phyloP scores from a whole-genome alignment of 441 rosid species.

The Erodium texanum region DNA sequence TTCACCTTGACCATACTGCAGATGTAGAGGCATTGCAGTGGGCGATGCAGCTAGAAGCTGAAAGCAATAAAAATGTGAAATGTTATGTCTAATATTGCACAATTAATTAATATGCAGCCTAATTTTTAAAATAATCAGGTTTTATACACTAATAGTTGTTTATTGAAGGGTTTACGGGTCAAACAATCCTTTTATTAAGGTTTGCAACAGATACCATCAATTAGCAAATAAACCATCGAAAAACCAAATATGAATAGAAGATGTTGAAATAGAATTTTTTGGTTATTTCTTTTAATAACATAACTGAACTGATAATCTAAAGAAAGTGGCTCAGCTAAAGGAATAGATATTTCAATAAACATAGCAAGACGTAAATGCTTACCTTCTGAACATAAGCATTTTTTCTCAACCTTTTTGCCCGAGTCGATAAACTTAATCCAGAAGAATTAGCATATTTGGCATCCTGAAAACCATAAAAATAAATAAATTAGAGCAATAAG shows the following conservation, averaged over 20 bases:
- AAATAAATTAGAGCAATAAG: not conserved
- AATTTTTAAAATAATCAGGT: no score
- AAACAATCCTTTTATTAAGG: no score
- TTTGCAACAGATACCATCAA: not conserved
- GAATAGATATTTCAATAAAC: not conserved
- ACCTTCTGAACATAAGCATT: conserved; percentile 55
- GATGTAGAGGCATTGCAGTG: conserved; percentile 32
- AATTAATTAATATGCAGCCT: no score
- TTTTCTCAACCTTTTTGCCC: conserved; percentile 35
- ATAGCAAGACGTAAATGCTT: conserved; percentile 5
- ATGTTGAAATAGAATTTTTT: not conserved
- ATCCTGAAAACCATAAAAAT: conserved; percentile 23
- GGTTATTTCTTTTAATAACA: not conserved
- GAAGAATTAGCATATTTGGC: conserved; percentile 25
- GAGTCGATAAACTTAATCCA: conserved; percentile 22
- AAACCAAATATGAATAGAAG: not conserved
- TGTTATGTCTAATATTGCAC: no score
- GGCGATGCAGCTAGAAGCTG: conserved; percentile 61
- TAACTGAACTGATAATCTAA: not conserved
- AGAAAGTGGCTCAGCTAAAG: not conserved
- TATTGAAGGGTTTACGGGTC: no score
- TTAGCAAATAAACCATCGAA: not conserved
- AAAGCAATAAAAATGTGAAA: conserved; percentile 15
- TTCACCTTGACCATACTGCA: conserved; percentile 43
- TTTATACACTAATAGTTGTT: no score